Evolutionary conservation across 176 grass and related monocot genomes (phyloP).

Genomic region (Urochloa ruziziensis): DNA sequence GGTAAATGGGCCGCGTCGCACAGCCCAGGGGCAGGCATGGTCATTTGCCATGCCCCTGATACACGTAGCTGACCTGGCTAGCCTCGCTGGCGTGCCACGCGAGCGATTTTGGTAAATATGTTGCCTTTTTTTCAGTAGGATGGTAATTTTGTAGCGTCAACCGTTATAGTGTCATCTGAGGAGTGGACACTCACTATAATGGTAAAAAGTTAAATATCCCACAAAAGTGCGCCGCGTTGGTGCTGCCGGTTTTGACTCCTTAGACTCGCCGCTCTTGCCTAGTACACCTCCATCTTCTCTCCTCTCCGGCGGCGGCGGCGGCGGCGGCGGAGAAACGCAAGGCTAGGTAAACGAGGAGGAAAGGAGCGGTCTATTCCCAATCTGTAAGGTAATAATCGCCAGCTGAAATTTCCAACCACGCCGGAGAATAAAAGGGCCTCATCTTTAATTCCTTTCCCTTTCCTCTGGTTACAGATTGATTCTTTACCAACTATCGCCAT

Average conservation of each 20-base stretch:
- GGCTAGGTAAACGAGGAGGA: not conserved
- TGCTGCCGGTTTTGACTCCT: not conserved
- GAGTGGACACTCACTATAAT: no score
- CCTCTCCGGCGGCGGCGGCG: not conserved
- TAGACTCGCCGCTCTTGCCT: not conserved
- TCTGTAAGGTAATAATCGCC: not conserved
- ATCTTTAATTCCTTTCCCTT: not conserved
- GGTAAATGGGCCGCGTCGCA: no score
- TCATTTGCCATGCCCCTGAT: no score
- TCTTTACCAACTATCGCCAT: constrained; percentile 12
- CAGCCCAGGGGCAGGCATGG: no score
- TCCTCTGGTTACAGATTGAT: constrained; percentile 31
- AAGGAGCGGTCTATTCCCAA: not conserved
- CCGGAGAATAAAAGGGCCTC: not conserved
- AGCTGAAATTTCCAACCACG: constrained; percentile 11
- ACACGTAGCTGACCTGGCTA: no score
- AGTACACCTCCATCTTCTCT: not conserved
- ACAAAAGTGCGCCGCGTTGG: not conserved
- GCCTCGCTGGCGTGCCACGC: no score
- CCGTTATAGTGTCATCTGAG: no score
- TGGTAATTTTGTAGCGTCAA: no score
- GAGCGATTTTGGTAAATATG: no score
- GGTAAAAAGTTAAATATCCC: no score
- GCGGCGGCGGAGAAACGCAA: constrained; percentile 12
- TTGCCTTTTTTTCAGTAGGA: no score